These are phyloP conservation scores for Bauhinia variegata DNA, from an alignment of 306 rosid species.

Conservation along the genomic window DNA sequence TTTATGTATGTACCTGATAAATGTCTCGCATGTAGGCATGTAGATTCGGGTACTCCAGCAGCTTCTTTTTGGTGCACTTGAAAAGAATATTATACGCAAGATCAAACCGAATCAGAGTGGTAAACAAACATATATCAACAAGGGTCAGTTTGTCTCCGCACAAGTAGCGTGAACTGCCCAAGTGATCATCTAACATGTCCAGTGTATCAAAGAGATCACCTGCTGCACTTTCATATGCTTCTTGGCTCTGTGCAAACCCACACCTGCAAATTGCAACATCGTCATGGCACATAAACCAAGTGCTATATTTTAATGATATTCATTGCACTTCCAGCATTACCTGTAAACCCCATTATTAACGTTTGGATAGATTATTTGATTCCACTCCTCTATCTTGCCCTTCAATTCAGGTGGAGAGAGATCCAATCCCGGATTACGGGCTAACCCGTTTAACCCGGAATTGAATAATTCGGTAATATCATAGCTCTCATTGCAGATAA, in stretches of 20 bases:
- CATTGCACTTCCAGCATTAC: constrained; percentile 38
- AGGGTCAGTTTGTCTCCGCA: constrained; percentile 70
- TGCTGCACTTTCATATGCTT: constrained; percentile 75
- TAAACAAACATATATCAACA: constrained; percentile 74
- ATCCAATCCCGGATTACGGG: constrained; percentile 62
- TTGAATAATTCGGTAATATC: constrained; percentile 74
- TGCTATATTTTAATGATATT: too few relatives aligned
- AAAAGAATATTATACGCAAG: constrained; percentile 71
- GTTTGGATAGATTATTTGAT: constrained; percentile 68
- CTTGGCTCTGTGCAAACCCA: constrained; percentile 95
- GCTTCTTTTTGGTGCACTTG: constrained; percentile 85
- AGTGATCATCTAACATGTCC: constrained; percentile 66
- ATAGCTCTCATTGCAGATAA: constrained; percentile 81
- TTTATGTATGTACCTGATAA: neutral
- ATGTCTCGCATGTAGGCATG: constrained; percentile 50
- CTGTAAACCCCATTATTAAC: constrained; percentile 93
- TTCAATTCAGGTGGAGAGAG: constrained; percentile 67
- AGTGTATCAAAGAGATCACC: constrained; percentile 61
- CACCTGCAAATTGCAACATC: constrained; percentile 47
- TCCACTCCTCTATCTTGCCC: constrained; percentile 76
- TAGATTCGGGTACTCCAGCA: constrained; percentile 64
- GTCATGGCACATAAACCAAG: too few relatives aligned
- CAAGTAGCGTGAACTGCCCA: constrained; percentile 54
- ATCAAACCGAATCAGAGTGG: constrained; percentile 80
- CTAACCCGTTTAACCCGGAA: constrained; percentile 66